Evolutionary conservation across 108 stramenopile genomes (phyloP).

Genomic region (Phaeodactylum tricornutum): DNA sequence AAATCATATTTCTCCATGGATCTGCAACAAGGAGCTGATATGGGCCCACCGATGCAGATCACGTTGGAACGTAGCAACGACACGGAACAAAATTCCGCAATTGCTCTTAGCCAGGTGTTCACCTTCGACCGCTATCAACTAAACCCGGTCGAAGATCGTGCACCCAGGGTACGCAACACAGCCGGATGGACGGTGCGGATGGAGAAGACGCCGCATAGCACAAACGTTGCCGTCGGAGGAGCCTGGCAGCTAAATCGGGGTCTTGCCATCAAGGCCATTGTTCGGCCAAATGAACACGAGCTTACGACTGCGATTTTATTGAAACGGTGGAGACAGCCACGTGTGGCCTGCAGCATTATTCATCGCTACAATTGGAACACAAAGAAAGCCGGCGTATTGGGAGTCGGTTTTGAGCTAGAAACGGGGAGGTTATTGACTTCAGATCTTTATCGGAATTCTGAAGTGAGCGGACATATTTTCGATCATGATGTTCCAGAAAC

Average conservation of each 20-base stretch:
- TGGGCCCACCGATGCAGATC: constrained; percentile 1
- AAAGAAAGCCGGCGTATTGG: constrained; percentile 2
- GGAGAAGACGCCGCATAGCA: background rate
- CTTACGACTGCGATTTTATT: background rate
- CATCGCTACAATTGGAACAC: background rate
- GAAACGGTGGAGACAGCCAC: constrained; percentile 14
- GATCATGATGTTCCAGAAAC: constrained; percentile 3
- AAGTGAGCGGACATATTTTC: background rate
- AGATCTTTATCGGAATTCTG: background rate
- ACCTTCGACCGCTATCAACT: constrained; percentile 9
- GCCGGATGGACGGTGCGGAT: constrained; percentile 9
- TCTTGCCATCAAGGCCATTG: constrained; percentile 6
- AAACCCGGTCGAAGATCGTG: constrained; percentile 6
- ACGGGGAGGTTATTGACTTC: background rate
- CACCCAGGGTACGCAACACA: constrained; percentile 10
- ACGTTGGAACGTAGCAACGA: constrained; percentile 4
- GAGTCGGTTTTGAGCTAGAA: constrained; percentile 9
- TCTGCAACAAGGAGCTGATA: background rate
- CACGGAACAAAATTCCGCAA: background rate
- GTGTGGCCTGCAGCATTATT: constrained; percentile 5
- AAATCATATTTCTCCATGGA: constrained; percentile 1
- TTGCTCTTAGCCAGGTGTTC: constrained; percentile 6
- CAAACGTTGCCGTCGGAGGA: constrained; percentile 1
- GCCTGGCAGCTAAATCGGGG: constrained; percentile 16
- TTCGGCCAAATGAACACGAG: background rate